A percentile compares a stretch with the other conserved stretches of the same genome.
Evolutionary conservation across 73 alveolate species (phyloP).

Genomic region (Paramecium biaurelia): DNA sequence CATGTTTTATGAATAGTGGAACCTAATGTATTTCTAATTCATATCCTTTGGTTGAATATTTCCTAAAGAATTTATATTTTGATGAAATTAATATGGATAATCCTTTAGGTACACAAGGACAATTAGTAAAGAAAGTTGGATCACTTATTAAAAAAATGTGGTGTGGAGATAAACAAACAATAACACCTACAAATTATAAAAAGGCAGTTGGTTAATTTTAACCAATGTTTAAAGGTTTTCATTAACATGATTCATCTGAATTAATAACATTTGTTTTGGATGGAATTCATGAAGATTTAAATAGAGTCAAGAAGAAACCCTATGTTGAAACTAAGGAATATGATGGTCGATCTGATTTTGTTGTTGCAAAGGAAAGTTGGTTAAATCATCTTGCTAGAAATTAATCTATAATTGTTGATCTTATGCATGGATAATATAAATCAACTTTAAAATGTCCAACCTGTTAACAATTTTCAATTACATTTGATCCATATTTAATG

Average conservation of each 20-base stretch:
- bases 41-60: conserved; percentile 84
- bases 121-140: conserved; percentile 50
- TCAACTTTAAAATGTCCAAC: conserved; percentile 89
- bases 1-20: conserved; percentile 99
- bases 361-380: conserved; percentile 92
- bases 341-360: conserved; percentile 78
- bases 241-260: conserved; percentile 71
- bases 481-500: conserved; percentile 95
- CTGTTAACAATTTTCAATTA: conserved; percentile 82
- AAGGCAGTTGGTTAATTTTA: conserved; percentile 57
- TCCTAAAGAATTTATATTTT: conserved; percentile 69
- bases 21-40: conserved; percentile 89
- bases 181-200: conserved; percentile 48
- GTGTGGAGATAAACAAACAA: conserved; percentile 31
- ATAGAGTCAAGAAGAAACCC: conserved; percentile 87
- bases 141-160: conserved; percentile 55
- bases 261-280: conserved; percentile 87
- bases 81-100: conserved; percentile 88
- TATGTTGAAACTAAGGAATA: conserved; percentile 80
- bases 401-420: conserved; percentile 91
- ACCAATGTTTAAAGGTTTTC: conserved; percentile 60
- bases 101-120: conserved; percentile 94
- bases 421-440: conserved; percentile 95
- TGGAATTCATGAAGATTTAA: conserved; percentile 96
- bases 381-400: conserved; percentile 87